Conservation (phyloP, 352 stramenopile genomes). For the Phytophthora citrophthora region DNA sequence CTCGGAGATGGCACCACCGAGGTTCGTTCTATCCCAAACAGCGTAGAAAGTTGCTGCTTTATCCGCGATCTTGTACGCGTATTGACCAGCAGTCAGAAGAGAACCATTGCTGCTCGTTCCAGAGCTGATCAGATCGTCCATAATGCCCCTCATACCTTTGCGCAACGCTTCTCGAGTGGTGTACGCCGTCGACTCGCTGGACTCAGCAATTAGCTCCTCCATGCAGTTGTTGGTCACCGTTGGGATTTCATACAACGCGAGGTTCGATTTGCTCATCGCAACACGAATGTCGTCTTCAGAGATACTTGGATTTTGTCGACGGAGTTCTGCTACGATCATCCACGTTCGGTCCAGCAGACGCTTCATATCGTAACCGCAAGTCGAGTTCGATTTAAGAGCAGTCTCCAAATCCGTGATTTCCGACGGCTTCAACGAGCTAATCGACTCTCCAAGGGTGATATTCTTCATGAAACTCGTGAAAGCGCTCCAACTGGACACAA, state of each 20-base stretch:
- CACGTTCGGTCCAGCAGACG: constrained; percentile 36
- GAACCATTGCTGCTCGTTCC: constrained; percentile 48
- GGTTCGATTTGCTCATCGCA: constrained; percentile 39
- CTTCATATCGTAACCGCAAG: constrained; percentile 44
- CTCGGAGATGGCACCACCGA: constrained; percentile 46
- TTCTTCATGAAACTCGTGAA: constrained; percentile 47
- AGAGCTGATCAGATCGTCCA: constrained; percentile 53
- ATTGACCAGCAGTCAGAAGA: constrained; percentile 38
- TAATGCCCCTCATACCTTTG: constrained; percentile 51
- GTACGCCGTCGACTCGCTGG: constrained; percentile 28
- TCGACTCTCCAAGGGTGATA: constrained; percentile 27
- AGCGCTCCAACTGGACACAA: constrained; percentile 40
- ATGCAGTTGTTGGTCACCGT: constrained; percentile 53
- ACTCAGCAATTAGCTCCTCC: constrained; percentile 40
- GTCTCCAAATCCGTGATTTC: constrained; percentile 41
- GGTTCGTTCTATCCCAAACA: constrained; percentile 52
- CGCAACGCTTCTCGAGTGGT: constrained; percentile 48
- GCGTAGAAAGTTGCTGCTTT: constrained; percentile 50
- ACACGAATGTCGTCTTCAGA: constrained; percentile 40
- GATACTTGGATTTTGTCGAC: constrained; percentile 32
- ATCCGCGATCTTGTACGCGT: constrained; percentile 48
- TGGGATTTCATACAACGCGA: constrained; percentile 60
- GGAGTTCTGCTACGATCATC: constrained; percentile 40
- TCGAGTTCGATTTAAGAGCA: constrained; percentile 35
- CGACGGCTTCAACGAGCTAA: constrained; percentile 23